Conservation (phyloP, 2,329 filamentous ascomycete species). For the Colletotrichum limetticola region DNA sequence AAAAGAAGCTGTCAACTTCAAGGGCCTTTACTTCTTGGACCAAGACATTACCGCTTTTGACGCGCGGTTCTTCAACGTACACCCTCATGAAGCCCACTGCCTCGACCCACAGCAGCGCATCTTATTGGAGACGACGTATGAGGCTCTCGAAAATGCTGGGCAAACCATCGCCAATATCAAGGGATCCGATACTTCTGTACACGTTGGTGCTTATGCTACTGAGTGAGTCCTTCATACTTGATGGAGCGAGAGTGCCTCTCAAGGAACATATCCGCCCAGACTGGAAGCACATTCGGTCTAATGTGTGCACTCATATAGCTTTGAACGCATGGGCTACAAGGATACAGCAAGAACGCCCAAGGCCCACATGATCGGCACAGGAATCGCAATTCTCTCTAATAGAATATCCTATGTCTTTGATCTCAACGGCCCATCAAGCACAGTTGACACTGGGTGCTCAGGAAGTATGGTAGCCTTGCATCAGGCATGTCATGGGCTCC, state of each 20-base stretch:
- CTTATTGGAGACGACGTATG: constrained; percentile 41
- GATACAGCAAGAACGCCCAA: constrained; percentile 37
- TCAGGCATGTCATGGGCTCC: constrained; percentile 46
- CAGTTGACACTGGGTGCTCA: constrained; percentile 63
- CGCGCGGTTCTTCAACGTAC: constrained; percentile 39
- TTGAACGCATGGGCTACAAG: constrained; percentile 18
- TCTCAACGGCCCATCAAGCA: constrained; percentile 56
- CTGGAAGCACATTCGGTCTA: neutral
- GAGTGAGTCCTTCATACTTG: constrained; percentile 28
- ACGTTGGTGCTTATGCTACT: constrained; percentile 19
- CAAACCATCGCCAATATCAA: constrained; percentile 7
- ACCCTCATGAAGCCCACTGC: constrained; percentile 40
- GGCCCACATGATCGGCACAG: constrained; percentile 55
- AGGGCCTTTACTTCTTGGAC: constrained; percentile 7
- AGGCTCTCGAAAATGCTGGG: constrained; percentile 44
- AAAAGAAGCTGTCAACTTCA: neutral
- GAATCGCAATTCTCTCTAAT: constrained; percentile 53
- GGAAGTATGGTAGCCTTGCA: constrained; percentile 58
- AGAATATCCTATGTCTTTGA: constrained; percentile 59
- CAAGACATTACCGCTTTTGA: constrained; percentile 41
- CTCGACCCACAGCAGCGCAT: constrained; percentile 44
- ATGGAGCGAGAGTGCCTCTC: neutral
- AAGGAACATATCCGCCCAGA: neutral
- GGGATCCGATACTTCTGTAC: neutral
- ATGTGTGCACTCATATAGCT: neutral